Evolutionary conservation across 768 basidiomycete genomes (phyloP), one percentile per base, ranked within the genome.

Genomic region (Paxillus rubicundulus): DNA sequence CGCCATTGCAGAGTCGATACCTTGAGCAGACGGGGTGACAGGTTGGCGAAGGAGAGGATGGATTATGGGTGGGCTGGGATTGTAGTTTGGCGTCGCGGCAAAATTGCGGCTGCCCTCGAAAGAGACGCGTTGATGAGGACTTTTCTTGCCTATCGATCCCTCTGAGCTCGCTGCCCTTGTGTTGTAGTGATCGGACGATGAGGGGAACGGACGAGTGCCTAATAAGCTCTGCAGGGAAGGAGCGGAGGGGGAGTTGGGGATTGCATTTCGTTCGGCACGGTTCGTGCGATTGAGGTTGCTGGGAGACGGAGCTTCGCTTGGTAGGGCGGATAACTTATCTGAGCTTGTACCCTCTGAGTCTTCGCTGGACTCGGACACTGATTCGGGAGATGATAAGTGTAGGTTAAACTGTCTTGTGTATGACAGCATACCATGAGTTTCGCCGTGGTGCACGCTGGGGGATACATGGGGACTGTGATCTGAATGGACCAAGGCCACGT

Each of bases 41-140:
- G 57, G 24, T 18, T 60, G 63, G 33, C 53, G 63, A 52, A 58
- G 64, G 13, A 60, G 57, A 33, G 62, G 60, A 39, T 50, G 55
- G 14, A 52, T 39, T 81, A 67, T 71, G 78, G 1, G 56, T 24
- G 18, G 54, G 67, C 24, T 24, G 21, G 62, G 45, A 18, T 46
- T 66, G 38, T 61, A 42, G 72, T 51, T 69, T 62, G 53, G 74
- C 56, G 51, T 69, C 70, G 49, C 13, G 67, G 74, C 39, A 57
- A 55, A 20, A 71, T 69, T 0, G 72, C 64, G 20, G 74, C 74
- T 34, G 70, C 61, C 18, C 28, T 86, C 84, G 17, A 81, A 80
- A 0, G 80, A 81, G 33, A 81, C 74, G 37, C 79, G 77, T 54
- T 80, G 80, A 34, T 66, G 72, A 3, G 82, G 75, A 2, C 76